Conservation (phyloP, 139 green algal genomes). For the Yamagishiella unicocca region DNA sequence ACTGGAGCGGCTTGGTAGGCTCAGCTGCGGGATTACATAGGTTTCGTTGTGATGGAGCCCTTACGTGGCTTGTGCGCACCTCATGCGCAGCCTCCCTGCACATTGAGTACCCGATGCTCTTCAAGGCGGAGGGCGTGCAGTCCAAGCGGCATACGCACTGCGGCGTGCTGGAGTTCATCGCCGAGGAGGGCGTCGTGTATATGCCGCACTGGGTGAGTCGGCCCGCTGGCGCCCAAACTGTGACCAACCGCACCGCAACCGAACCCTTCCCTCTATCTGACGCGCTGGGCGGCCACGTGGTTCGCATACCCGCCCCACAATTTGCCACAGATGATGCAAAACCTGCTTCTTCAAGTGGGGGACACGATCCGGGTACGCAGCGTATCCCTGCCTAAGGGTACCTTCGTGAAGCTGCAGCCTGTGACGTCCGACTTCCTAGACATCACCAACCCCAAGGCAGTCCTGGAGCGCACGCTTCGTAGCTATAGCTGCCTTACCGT, state of each 20-base stretch:
- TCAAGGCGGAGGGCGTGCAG: conserved; percentile 87
- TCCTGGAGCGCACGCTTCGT: conserved; percentile 95
- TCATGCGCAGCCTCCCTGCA: conserved; percentile 87
- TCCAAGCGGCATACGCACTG: conserved; percentile 89
- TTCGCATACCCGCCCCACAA: too few species aligned
- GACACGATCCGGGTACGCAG: conserved; percentile 88
- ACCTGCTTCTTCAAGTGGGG: conserved; percentile 93
- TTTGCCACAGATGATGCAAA: conserved; percentile 97
- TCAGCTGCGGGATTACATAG: too few species aligned
- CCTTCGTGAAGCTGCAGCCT: conserved; percentile 96
- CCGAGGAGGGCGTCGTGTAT: conserved; percentile 96
- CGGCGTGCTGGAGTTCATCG: conserved; percentile 98
- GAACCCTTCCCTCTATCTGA: too few species aligned
- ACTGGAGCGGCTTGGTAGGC: conserved; percentile 89
- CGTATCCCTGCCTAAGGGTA: conserved; percentile 94
- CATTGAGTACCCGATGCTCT: conserved; percentile 99
- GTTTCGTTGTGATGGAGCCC: too few species aligned
- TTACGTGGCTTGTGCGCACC: too few species aligned
- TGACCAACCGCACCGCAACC: too few species aligned
- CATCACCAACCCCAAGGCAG: conserved; percentile 97
- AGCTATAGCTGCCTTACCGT: conserved; percentile 87
- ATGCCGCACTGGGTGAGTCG: conserved; percentile 97
- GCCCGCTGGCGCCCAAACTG: too few species aligned
- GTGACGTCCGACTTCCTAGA: conserved; percentile 97
- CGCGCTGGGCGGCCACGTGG: too few species aligned